phyloP scores from a whole-genome alignment of 2,329 filamentous ascomycete genomes.

The Exophiala oligosperma region DNA sequence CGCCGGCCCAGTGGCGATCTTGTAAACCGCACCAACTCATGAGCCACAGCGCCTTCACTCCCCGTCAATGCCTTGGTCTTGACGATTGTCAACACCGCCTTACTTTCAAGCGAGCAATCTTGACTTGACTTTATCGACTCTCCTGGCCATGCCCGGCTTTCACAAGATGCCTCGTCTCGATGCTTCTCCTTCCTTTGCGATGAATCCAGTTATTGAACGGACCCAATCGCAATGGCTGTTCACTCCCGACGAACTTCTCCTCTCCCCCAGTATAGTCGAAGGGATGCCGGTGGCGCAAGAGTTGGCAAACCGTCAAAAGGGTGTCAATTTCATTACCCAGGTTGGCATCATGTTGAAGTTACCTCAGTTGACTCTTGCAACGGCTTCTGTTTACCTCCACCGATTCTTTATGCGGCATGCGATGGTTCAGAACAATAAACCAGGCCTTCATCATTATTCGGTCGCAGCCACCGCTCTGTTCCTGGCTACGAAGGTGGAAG shows the following conservation, averaged over 20 bases:
- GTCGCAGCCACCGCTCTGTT: constrained; percentile 91
- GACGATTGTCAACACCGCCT: no score
- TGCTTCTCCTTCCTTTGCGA: constrained; percentile 14
- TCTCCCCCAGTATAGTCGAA: constrained; percentile 80
- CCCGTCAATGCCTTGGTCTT: no score
- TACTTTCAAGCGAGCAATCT: neutral
- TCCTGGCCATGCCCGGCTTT: constrained; percentile 20
- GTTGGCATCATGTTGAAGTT: constrained; percentile 90
- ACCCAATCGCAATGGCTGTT: constrained; percentile 83
- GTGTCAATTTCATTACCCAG: constrained; percentile 94
- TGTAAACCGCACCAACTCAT: no score
- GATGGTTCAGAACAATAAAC: constrained; percentile 67
- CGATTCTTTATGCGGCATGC: constrained; percentile 91
- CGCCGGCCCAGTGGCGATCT: no score
- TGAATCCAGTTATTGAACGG: constrained; percentile 38
- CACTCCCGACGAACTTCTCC: constrained; percentile 75
- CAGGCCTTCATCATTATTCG: constrained; percentile 86
- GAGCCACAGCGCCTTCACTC: no score
- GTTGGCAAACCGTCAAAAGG: constrained; percentile 78
- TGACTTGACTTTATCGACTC: neutral
- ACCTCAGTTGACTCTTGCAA: constrained; percentile 87
- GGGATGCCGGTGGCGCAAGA: constrained; percentile 78
- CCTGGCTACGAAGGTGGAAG: constrained; percentile 94
- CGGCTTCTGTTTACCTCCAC: constrained; percentile 92
- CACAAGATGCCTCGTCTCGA: constrained; percentile 10